Evolutionary conservation across 2,329 filamentous ascomycete genomes (phyloP).

Genomic region (Penicillium hesseltinei): DNA sequence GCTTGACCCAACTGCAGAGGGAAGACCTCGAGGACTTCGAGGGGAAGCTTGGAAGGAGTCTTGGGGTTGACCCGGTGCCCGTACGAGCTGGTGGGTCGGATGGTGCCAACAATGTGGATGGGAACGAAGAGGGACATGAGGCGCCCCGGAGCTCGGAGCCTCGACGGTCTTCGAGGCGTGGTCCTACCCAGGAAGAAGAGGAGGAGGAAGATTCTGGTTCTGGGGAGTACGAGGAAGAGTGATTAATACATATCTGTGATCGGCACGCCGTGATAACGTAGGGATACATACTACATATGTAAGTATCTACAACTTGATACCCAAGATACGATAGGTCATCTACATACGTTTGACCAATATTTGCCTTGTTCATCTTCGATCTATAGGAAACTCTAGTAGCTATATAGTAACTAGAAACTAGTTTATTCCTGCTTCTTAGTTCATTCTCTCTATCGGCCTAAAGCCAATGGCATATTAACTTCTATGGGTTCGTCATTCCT

Average conservation of each 20-base stretch:
- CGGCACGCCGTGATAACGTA: constrained; percentile 5
- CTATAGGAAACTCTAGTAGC: no score
- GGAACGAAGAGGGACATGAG: constrained; percentile 2
- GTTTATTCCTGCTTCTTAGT: neutral
- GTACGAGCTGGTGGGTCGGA: constrained; percentile 17
- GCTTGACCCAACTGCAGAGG: constrained; percentile 12
- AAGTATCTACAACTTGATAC: constrained; percentile 6
- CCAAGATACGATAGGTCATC: constrained; percentile 1
- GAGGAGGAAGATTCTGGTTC: constrained; percentile 1
- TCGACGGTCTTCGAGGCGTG: constrained; percentile 16
- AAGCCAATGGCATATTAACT: no score
- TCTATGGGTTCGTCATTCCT: no score
- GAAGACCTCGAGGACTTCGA: constrained; percentile 50
- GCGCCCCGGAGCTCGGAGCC: neutral
- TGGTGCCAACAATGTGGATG: constrained; percentile 1
- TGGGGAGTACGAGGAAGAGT: constrained; percentile 1
- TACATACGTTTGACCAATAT: neutral
- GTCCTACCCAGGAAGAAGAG: neutral
- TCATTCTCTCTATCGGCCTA: no score
- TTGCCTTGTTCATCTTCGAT: neutral
- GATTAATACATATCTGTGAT: constrained; percentile 1
- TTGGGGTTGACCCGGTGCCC: constrained; percentile 50
- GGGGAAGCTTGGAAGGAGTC: constrained; percentile 60
- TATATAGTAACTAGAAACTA: neutral
- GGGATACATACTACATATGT: constrained; percentile 1